Evolutionary conservation across 2,329 filamentous ascomycete species (phyloP).

Genomic region (Cladobotryum mycophilum): DNA sequence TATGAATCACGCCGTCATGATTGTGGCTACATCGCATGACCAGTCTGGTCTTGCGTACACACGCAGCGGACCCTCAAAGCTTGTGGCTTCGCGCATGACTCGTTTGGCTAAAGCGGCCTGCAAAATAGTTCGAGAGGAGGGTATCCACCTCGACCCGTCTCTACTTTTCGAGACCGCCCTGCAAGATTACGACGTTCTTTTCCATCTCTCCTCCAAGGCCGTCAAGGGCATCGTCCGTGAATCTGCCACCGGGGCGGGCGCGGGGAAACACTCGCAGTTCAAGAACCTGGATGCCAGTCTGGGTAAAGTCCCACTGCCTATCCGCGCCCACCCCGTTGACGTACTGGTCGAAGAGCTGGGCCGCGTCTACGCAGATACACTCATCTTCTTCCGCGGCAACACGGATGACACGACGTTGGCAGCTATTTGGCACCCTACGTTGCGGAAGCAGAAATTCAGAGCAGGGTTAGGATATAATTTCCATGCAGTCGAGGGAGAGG

Average conservation of each 20-base stretch:
- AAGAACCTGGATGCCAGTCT: constrained; percentile 70
- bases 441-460: constrained; percentile 56
- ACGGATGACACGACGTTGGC: constrained; percentile 49
- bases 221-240: constrained; percentile 37
- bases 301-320: constrained; percentile 35
- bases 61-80: constrained; percentile 62
- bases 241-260: constrained; percentile 28
- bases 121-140: constrained; percentile 50
- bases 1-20: constrained; percentile 76
- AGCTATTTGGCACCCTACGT: constrained; percentile 52
- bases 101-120: constrained; percentile 71
- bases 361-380: constrained; percentile 56
- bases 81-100: constrained; percentile 79
- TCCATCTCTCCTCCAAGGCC: constrained; percentile 59
- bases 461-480: constrained; percentile 63
- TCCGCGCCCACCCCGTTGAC: constrained; percentile 55
- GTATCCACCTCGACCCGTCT: constrained; percentile 42
- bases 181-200: constrained; percentile 77
- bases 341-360: constrained; percentile 64
- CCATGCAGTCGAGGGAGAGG: constrained; percentile 29
- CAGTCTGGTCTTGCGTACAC: constrained; percentile 76
- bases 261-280: constrained; percentile 49
- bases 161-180: constrained; percentile 66
- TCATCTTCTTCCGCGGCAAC: constrained; percentile 75
- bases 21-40: constrained; percentile 76